These are phyloP conservation scores for Bjerkandera adusta DNA, from an alignment of 1,284 basidiomycete genomes.

Conservation along the genomic window DNA sequence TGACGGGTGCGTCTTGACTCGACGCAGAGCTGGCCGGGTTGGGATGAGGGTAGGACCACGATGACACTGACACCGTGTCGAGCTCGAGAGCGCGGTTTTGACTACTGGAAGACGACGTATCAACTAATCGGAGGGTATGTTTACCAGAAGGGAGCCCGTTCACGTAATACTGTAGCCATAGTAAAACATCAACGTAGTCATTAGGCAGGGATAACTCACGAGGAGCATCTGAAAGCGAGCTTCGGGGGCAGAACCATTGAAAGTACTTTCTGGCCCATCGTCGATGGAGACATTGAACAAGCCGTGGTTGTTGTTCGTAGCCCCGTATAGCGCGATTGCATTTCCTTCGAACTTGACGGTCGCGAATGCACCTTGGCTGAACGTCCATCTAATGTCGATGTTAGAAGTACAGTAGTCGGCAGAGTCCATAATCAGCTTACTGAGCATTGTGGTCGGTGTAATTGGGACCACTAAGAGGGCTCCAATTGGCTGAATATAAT, in stretches of 20 bases:
- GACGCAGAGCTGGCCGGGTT: no score
- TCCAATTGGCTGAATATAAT: not conserved
- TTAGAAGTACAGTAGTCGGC: not conserved
- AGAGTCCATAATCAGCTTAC: not conserved
- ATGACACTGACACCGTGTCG: no score
- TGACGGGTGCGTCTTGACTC: no score
- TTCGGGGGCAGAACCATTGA: slow-evolving; percentile 2
- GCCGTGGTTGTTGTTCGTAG: not conserved
- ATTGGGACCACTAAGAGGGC: not conserved
- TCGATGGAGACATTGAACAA: not conserved
- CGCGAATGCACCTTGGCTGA: not conserved
- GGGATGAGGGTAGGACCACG: no score
- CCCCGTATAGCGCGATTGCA: slow-evolving; percentile 1
- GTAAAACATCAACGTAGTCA: no score
- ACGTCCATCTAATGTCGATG: not conserved
- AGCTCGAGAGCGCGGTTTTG: no score
- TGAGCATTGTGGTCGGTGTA: not conserved
- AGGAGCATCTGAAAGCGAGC: slow-evolving; percentile 3
- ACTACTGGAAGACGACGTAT: no score
- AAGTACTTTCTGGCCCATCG: not conserved
- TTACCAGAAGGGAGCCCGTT: no score
- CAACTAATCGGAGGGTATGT: no score
- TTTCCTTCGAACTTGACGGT: not conserved
- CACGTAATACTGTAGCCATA: no score
- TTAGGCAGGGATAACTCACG: no score